Evolutionary conservation across 2,329 filamentous ascomycete species (phyloP), one percentile per base, ranked within the genome.

Genomic region (Xylariaceae sp.): DNA sequence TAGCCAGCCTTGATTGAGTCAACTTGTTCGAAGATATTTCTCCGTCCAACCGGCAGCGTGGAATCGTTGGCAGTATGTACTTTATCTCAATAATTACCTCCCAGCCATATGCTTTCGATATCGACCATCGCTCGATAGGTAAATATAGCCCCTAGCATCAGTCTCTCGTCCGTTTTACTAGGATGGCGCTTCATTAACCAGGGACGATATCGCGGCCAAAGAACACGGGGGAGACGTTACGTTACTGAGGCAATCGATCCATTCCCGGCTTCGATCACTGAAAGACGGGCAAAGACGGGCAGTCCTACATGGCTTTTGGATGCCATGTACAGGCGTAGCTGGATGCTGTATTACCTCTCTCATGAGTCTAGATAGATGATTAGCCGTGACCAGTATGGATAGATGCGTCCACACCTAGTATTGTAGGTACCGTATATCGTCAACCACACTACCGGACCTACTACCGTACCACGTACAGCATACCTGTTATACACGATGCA

Each of bases 321-420:
- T 27, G 40, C 2, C 27, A 40, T 26, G 39, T 29, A n/a, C 26
- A 42, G 19, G 19, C 29, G 6, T 37, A 37, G 35, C 3, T 37
- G 35, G 8, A 54, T 51, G 41, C 43, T 37, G 37, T 49, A 41
- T 35, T 55, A 41, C 45, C 32, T 45, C 32, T 45, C 43, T 45
- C 40, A 8, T 44, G 51, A 46, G 39, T 44, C 48, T 51, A 29
- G 27, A 47, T 4, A 41, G 42, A 51, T 51, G 19, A 40, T 37
- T 50, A 48, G 48, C 47, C 46, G 51, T 54, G 44, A 50, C 47
- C 31, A 47, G 45, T 54, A 56, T 51, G 54, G 55, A 48, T 54
- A 50, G 47, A 47, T 55, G 54, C 50, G 54, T 53, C 51, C 30
- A 39, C 42, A 40, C 48, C 39, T 31, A 8, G 27, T 31, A 9